Percentiles rank a stretch among this genome's conserved stretches.
Conservation (phyloP, 306 rosid genomes). For the Delonix regia region DNA sequence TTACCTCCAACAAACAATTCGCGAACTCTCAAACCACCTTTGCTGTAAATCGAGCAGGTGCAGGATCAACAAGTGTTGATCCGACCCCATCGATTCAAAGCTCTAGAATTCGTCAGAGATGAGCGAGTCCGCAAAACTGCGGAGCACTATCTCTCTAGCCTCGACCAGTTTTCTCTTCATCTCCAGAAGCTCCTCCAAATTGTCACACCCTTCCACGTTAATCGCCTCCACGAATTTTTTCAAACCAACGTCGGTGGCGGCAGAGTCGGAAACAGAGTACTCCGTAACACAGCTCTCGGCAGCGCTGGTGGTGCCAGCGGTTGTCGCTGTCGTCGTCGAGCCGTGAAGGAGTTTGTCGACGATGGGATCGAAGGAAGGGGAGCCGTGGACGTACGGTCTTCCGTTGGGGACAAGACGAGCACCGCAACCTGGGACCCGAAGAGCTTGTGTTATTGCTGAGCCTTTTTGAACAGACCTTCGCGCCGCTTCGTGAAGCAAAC, state of each 20-base stretch:
- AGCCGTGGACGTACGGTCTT: neutral
- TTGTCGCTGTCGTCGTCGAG: neutral
- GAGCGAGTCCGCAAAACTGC: neutral
- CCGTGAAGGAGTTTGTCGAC: neutral
- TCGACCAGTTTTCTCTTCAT: neutral
- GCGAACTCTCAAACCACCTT: too few species aligned
- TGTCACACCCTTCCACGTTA: neutral
- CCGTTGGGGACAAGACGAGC: neutral
- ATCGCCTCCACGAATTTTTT: neutral
- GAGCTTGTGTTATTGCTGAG: neutral
- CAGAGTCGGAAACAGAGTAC: neutral
- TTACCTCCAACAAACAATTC: too few species aligned
- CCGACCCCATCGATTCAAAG: too few species aligned
- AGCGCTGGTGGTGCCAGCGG: neutral
- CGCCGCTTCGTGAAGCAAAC: slow-evolving; percentile 1
- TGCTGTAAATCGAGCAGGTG: too few species aligned
- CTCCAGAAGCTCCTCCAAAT: neutral
- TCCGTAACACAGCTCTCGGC: neutral
- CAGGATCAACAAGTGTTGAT: too few species aligned
- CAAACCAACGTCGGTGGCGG: neutral
- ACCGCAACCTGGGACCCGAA: neutral
- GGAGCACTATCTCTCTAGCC: neutral
- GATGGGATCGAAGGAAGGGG: neutral
- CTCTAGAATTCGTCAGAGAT: neutral
- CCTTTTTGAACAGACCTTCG: neutral